Base-by-base conservation (phyloP, 1,139 yeast species). In the Taphrina communis region DNA sequence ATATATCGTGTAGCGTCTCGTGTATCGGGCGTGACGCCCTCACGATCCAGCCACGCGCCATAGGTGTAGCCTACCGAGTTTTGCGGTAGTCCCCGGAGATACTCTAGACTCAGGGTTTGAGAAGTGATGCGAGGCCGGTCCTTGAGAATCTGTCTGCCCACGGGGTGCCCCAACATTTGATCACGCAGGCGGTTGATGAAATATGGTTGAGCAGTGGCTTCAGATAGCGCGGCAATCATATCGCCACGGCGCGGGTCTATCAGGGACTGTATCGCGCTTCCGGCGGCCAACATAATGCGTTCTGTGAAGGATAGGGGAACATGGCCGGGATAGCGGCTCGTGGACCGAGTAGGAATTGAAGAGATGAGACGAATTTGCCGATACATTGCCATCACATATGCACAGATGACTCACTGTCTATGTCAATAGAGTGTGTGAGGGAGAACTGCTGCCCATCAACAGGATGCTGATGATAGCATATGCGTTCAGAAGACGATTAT, bases 21-120 rank as follows among this genome's bases (percentile, higher is more conserved):
- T 0, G 97, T 92, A 77, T 95, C 99, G 0, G 98, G 97, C 11
- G 95, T 88, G 0, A 91, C 97, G 0, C 94, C 91, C 77, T 95
- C 98, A 57, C 86, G 82, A 71, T 88, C 89, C 21, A 92, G 82
- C 97, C 97, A 92, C 58, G 84, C 82, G 65, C 88, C 84, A 76
- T 92, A 95, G 14, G 88, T 85, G 68, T 84, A 81, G 1, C 99
- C 99, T 52, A 95, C 81, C 0, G 97, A 84, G 73, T 86, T 86
- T n/a, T 80, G 80, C 0, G 96, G 95, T 70, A 88, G 80, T 55
- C 78, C 75, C 39, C 88, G 80, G 66, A 94, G 81, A 70, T 85
- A 78, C 9, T 84, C 88, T 74, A 90, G 81, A 75, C 91, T 82
- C 61, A 94, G 81, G 2, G 90, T 83, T 2, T 85, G 83, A 0